Percentiles rank a stretch among this genome's conserved stretches.
Evolutionary conservation across 495 filamentous ascomycete genomes (phyloP).

Genomic region (Trichocladium antarcticum): DNA sequence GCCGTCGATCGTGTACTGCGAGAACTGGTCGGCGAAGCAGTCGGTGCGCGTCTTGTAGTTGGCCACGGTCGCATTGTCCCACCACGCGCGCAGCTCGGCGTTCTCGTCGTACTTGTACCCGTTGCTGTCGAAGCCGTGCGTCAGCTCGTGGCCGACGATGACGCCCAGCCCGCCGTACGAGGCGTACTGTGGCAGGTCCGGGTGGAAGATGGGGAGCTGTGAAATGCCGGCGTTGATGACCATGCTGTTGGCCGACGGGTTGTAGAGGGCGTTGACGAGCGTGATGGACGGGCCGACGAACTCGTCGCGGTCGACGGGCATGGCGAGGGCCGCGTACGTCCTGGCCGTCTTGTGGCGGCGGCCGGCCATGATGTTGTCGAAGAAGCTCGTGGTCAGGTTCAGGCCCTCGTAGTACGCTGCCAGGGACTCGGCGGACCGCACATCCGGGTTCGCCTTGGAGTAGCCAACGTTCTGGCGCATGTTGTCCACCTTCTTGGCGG

Average conservation of each 20-base stretch:
- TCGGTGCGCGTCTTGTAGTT: constrained; percentile 52
- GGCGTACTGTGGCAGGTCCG: constrained; percentile 51
- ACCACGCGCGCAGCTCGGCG: constrained; percentile 60
- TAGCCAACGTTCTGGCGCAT: constrained; percentile 68
- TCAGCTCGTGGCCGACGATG: constrained; percentile 46
- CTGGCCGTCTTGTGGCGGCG: constrained; percentile 30
- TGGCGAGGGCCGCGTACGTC: constrained; percentile 48
- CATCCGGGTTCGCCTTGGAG: constrained; percentile 42
- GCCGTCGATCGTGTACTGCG: constrained; percentile 48
- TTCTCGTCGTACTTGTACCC: constrained; percentile 57
- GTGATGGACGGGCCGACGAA: constrained; percentile 53
- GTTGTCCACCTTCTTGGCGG: constrained; percentile 56
- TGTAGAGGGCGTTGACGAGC: constrained; percentile 55
- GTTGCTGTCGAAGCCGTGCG: constrained; percentile 61
- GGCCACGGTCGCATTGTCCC: constrained; percentile 46
- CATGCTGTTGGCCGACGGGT: constrained; percentile 53
- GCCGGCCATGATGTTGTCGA: constrained; percentile 47
- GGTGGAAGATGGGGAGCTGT: constrained; percentile 57
- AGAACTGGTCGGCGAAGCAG: constrained; percentile 64
- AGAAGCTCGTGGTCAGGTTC: constrained; percentile 44
- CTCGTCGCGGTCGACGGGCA: constrained; percentile 50
- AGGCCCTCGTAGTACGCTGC: constrained; percentile 48
- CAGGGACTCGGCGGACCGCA: constrained; percentile 47
- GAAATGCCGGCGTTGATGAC: constrained; percentile 65
- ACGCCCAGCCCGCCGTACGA: constrained; percentile 53